Evolutionary conservation across 345 rosid species (phyloP).

Genomic region (Eucalyptus pauciflora): DNA sequence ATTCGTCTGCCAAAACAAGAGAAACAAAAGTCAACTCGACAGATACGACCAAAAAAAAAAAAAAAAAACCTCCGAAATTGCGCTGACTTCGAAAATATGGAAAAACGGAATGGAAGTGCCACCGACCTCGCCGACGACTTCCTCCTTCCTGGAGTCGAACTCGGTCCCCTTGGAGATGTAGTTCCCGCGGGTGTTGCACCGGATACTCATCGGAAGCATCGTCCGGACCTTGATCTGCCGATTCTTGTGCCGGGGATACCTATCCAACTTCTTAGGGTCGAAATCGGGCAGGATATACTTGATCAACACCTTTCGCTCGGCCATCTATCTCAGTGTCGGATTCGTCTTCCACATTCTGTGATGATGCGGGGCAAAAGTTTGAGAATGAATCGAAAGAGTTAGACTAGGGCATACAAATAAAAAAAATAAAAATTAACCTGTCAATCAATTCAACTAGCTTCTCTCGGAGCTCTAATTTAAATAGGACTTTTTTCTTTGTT

Average conservation of each 20-base stretch:
- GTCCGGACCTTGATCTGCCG: conserved; percentile 82
- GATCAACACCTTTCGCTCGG: conserved; percentile 71
- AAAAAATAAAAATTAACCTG: no score
- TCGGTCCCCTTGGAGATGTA: conserved; percentile 81
- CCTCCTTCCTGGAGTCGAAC: conserved; percentile 87
- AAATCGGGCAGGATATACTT: conserved; percentile 89
- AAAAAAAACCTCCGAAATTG: background rate
- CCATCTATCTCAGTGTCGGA: conserved; percentile 10
- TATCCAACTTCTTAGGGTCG: conserved; percentile 69
- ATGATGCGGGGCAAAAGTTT: no score
- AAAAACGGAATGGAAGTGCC: background rate
- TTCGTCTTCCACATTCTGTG: no score
- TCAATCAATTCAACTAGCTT: background rate
- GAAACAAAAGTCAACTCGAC: background rate
- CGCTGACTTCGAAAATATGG: background rate
- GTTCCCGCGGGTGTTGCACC: conserved; percentile 75
- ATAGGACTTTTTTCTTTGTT: background rate
- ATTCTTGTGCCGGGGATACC: conserved; percentile 60
- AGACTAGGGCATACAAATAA: fast-evolving
- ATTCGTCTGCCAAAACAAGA: conserved; percentile 40
- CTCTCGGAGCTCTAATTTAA: background rate
- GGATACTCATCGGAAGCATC: conserved; percentile 98
- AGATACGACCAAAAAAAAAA: background rate
- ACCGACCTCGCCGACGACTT: conserved; percentile 66
- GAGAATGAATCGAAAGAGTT: no score